A percentile compares a stretch with the other conserved stretches of the same genome.
Evolutionary conservation across 2,329 filamentous ascomycete genomes (phyloP).

Genomic region (Hymenoscyphus albidus): DNA sequence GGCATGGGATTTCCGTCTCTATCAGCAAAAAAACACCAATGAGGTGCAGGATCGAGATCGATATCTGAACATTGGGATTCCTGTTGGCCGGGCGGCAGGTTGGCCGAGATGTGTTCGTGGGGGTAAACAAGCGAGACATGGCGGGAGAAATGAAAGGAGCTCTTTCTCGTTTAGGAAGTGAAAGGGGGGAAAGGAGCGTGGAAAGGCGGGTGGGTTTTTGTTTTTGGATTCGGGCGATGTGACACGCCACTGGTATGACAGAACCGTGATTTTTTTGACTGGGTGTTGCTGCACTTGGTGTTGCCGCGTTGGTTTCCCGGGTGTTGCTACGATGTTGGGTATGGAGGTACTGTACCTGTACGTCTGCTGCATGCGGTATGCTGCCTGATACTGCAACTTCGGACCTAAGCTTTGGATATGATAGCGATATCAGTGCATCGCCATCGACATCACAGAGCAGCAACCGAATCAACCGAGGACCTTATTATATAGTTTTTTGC

Average conservation of each 20-base stretch:
- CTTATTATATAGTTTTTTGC: not conserved
- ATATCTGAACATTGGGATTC: not conserved
- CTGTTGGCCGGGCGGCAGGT: not conserved
- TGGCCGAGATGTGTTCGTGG: not conserved
- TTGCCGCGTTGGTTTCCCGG: not conserved
- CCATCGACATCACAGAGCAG: not conserved
- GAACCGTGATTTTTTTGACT: conserved; percentile 1
- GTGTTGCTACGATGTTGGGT: not conserved
- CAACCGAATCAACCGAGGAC: not conserved
- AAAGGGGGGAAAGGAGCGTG: not conserved
- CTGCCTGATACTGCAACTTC: not conserved
- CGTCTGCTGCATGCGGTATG: not conserved
- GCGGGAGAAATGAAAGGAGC: not conserved
- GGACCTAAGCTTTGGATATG: not conserved
- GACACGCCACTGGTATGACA: conserved; percentile 2
- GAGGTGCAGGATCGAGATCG: not conserved
- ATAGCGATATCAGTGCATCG: not conserved
- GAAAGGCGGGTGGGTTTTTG: not conserved
- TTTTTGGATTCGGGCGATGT: not conserved
- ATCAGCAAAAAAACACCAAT: not conserved
- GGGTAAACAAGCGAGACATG: not conserved
- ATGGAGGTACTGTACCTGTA: not conserved
- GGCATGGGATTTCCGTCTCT: not conserved
- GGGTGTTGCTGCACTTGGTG: not conserved
- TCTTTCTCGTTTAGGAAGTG: not conserved